These are phyloP conservation scores for Pestalotiopsis sp. DNA, from an alignment of 2,329 filamentous ascomycete genomes.

Conservation along the genomic window DNA sequence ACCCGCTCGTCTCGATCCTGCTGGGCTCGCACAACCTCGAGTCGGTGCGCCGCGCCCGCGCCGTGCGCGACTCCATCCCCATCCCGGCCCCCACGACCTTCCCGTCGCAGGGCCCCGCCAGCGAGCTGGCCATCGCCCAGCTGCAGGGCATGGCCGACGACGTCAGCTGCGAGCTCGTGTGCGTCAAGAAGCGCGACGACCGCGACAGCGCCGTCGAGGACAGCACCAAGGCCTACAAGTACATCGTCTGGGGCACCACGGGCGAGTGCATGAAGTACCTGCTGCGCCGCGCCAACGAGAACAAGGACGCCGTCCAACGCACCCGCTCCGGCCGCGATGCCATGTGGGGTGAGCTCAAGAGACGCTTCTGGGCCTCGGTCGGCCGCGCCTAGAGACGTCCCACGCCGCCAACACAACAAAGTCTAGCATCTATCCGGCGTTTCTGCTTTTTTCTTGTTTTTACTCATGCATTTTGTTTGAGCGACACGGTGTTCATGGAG, in stretches of 20 bases:
- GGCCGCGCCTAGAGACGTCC: conserved; percentile 13
- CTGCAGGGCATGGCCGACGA: conserved; percentile 97
- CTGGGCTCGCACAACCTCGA: conserved; percentile 83
- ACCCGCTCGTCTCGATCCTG: conserved; percentile 66
- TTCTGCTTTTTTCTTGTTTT: neutral
- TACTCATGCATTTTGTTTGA: neutral
- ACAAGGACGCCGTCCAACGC: conserved; percentile 68
- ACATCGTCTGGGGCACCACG: conserved; percentile 70
- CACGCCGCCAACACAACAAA: neutral
- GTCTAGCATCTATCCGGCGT: neutral
- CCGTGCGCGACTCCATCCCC: conserved; percentile 45
- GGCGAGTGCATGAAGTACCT: conserved; percentile 88
- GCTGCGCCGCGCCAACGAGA: conserved; percentile 72
- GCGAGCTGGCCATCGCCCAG: conserved; percentile 69
- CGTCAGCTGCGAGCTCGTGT: conserved; percentile 68
- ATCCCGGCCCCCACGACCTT: neutral
- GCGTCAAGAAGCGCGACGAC: conserved; percentile 18
- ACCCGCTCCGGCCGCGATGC: conserved; percentile 65
- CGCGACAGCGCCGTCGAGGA: conserved; percentile 11
- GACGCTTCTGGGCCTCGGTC: conserved; percentile 51
- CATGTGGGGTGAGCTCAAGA: conserved; percentile 63
- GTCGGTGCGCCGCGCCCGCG: conserved; percentile 64
- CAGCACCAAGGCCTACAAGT: conserved; percentile 59
- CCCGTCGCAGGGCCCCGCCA: conserved; percentile 37
- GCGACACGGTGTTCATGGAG: conserved; percentile 1